These are phyloP conservation scores for Phytophthora tentaculata DNA, from an alignment of 352 stramenopile genomes.

Conservation along the genomic window DNA sequence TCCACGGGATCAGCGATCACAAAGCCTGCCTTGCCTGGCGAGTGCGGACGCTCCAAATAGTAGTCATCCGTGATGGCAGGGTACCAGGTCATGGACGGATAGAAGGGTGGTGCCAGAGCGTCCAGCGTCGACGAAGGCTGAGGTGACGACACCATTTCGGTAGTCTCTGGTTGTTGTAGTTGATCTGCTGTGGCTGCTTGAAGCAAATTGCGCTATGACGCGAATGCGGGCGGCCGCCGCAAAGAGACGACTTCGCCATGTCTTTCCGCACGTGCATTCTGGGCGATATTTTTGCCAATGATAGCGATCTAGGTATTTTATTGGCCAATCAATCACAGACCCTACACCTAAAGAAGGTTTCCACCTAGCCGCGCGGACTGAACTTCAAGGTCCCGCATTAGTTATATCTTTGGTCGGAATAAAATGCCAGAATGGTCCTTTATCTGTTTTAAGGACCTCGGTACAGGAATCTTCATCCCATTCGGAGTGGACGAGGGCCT, in stretches of 20 bases:
- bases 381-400: constrained; percentile 33
- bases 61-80: constrained; percentile 69
- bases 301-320: neutral
- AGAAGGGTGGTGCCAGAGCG: constrained; percentile 62
- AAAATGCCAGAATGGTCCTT: neutral
- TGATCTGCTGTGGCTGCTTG: constrained; percentile 12
- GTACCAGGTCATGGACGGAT: constrained; percentile 64
- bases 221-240: neutral
- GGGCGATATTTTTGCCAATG: constrained; percentile 1
- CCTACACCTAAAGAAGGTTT: constrained; percentile 29
- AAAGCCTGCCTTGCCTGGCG: constrained; percentile 62
- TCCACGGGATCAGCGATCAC: constrained; percentile 69
- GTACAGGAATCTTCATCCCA: neutral
- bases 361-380: constrained; percentile 24
- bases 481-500: too few species aligned
- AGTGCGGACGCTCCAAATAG: constrained; percentile 67
- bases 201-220: constrained; percentile 38
- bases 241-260: constrained; percentile 19
- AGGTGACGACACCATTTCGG: constrained; percentile 45
- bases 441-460: neutral
- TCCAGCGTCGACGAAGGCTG: constrained; percentile 53
- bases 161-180: neutral
- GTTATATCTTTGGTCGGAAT: neutral
- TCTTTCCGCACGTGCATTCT: constrained; percentile 14
- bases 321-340: neutral